A percentile compares a stretch with the other conserved stretches of the same genome.
Evolutionary conservation across 1,284 basidiomycete genomes (phyloP).

Genomic region (Irpex sp.): DNA sequence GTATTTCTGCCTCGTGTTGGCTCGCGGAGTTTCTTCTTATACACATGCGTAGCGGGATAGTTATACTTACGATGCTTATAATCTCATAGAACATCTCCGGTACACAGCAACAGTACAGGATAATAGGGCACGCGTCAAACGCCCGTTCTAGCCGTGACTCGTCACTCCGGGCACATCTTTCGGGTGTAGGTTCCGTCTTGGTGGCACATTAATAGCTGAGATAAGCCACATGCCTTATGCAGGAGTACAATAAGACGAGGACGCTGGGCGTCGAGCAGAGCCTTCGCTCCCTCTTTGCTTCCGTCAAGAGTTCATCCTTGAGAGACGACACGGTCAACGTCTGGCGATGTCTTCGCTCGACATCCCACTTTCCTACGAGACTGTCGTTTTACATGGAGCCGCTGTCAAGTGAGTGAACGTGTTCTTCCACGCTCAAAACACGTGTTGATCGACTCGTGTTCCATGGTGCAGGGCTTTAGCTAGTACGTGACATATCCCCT

Average conservation of each 20-base stretch:
- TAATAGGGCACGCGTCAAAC: neutral
- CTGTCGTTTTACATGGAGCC: conserved; percentile 20
- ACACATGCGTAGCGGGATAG: neutral
- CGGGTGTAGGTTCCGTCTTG: neutral
- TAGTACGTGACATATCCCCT: conserved; percentile 17
- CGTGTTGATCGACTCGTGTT: conserved; percentile 14
- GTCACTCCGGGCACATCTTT: conserved; percentile 2
- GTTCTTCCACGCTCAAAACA: conserved; percentile 9
- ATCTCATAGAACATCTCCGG: neutral
- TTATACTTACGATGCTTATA: neutral
- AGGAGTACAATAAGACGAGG: conserved; percentile 5
- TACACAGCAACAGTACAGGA: conserved; percentile 4
- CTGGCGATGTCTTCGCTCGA: conserved; percentile 22
- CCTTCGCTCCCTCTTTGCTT: conserved; percentile 2
- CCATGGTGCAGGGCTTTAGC: conserved; percentile 23
- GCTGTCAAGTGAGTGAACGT: conserved; percentile 25
- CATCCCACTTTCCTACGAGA: conserved; percentile 20
- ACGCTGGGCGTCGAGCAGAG: neutral
- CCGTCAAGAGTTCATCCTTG: conserved; percentile 11
- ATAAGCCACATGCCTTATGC: neutral
- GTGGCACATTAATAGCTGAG: neutral
- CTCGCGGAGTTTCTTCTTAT: conserved; percentile 6
- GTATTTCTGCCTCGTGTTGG: conserved; percentile 3
- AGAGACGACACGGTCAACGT: conserved; percentile 16
- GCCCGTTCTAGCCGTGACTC: neutral